A percentile compares a stretch with the other conserved stretches of the same genome.
Evolutionary conservation across 208 protist genomes (phyloP).

Genomic region (Leishmania amazonensis): DNA sequence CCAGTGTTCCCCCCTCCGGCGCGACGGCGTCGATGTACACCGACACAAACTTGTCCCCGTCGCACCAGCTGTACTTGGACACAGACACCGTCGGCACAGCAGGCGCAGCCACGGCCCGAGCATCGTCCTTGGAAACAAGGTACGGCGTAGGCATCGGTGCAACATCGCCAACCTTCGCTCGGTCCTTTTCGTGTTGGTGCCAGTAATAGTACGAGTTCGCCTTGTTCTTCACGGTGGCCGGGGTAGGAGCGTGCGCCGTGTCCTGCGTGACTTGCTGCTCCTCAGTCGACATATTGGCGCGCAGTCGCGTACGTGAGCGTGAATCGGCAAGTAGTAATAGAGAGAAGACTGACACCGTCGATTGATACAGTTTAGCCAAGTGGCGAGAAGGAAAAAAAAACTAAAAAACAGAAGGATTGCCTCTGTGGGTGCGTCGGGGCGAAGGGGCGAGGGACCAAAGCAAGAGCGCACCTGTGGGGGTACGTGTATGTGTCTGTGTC

Average conservation of each 20-base stretch:
- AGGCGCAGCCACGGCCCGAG: constrained; percentile 4
- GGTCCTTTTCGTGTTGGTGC: constrained; percentile 86
- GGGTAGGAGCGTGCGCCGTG: not conserved
- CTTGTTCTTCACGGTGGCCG: constrained; percentile 34
- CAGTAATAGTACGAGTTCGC: constrained; percentile 88
- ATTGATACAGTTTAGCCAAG: not conserved
- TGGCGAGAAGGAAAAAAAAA: not conserved
- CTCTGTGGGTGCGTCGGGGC: not conserved
- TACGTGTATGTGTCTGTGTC: not conserved
- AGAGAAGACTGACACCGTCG: not conserved
- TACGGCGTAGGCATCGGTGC: constrained; percentile 74
- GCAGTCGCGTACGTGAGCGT: not conserved
- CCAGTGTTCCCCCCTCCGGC: constrained; percentile 41
- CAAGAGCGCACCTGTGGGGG: not conserved
- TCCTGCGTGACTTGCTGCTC: not conserved
- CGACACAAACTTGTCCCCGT: constrained; percentile 62
- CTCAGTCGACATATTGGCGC: not conserved
- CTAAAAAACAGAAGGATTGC: not conserved
- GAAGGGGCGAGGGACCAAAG: not conserved
- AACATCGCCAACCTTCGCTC: constrained; percentile 80
- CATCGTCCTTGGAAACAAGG: constrained; percentile 54
- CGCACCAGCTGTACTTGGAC: constrained; percentile 79
- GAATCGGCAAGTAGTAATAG: not conserved
- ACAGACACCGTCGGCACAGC: constrained; percentile 27
- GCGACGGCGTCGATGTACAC: constrained; percentile 66